Base-by-base conservation (phyloP, 2,329 filamentous ascomycete genomes). In the Scedosporium dehoogii region DNA sequence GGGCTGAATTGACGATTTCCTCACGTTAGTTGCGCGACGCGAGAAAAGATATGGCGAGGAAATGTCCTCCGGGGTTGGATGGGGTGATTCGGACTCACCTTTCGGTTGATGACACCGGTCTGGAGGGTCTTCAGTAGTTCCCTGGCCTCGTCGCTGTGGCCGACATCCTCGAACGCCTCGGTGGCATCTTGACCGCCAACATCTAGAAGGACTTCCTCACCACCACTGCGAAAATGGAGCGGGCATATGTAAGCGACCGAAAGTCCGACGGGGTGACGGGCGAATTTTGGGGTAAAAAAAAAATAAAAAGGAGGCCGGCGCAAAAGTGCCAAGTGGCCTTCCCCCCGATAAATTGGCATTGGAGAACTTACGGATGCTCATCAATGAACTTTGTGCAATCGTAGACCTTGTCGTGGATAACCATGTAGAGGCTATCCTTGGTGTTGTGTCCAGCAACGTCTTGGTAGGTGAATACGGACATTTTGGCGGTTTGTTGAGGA, bases 161-260 rank as follows among this genome's bases (percentile, higher is more conserved):
- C 94, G 72, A 99, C 94, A 78, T 99, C 94, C 81, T 99, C 94
- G 75, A 99, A 99, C 65, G 94, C 93, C 80, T 97, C 94, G 70
- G 93, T 96, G 71, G 90, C 89, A 77, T 99, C 94, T 80, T 96
- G 92, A 69, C 94, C 94, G 72, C 83, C 94, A 67, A 97, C 92
- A 70, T 99, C 94, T 69, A 99, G 88, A 66, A 99, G 81, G 70
- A 99, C 94, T 81, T 99, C 94, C 80, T 99, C 94, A 80, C 94
- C 94, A 81, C 94, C 94, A 71, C 94, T 97, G 73, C 92, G 4
- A 14, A 12, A 12, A 4, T 9, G 10, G 10, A 33, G 9, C 48
- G 48, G 18, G 21, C 4, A 27, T 21, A 51, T 60, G 58, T 60
- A 27, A 60, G 58, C 58, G 48, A n/a, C 48, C 48, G 48, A 53